A percentile compares a stretch with the other conserved stretches of the same genome.
These are phyloP conservation scores for Aspergillus heteromorphus DNA, from an alignment of 495 filamentous ascomycete species.

Conservation along the genomic window DNA sequence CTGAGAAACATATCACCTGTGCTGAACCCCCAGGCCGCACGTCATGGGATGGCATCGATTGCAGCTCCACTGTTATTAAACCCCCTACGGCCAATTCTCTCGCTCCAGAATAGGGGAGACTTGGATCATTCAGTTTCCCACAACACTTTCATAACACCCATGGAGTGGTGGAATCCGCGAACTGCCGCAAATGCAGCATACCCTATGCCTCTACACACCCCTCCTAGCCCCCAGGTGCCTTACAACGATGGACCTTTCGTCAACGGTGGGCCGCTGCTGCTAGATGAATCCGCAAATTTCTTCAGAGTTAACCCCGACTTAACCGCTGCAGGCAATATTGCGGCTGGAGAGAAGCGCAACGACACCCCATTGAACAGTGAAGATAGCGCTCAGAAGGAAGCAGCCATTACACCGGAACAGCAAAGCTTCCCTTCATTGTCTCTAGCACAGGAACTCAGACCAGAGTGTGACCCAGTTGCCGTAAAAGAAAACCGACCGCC, in stretches of 20 bases:
- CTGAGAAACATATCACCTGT: neutral
- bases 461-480: neutral
- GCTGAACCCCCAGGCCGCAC: neutral
- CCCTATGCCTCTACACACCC: neutral
- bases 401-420: neutral
- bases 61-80: neutral
- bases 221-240: neutral
- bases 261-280: neutral
- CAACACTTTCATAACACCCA: neutral
- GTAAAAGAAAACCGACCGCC: neutral
- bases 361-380: neutral
- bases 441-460: neutral
- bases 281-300: neutral
- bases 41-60: neutral
- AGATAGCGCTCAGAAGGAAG: neutral
- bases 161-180: neutral
- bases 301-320: neutral
- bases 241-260: slow-evolving; percentile 18
- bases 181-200: neutral
- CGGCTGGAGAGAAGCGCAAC: neutral
- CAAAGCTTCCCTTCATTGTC: too few relatives aligned
- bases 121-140: neutral
- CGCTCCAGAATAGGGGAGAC: neutral
- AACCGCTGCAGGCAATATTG: neutral
- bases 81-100: neutral